Percentiles rank a stretch among this genome's conserved stretches.
Conservation (phyloP, 495 filamentous ascomycete genomes). For the Cryomyces antarcticus region DNA sequence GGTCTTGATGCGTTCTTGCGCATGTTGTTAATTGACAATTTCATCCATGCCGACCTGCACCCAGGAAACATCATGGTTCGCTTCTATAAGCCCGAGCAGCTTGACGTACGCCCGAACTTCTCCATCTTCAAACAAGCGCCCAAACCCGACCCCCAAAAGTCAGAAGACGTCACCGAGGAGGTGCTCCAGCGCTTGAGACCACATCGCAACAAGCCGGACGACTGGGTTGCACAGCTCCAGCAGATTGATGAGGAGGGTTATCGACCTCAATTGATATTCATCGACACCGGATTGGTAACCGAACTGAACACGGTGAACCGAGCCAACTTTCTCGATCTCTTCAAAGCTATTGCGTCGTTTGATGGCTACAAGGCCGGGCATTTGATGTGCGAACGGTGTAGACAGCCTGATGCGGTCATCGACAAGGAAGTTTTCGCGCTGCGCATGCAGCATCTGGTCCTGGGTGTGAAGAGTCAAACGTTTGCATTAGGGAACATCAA, state of each 20-base stretch:
- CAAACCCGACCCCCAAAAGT: constrained; percentile 11
- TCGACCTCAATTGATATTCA: constrained; percentile 88
- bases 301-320: constrained; percentile 76
- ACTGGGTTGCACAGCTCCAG: constrained; percentile 52
- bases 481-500: constrained; percentile 88
- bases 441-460: constrained; percentile 88
- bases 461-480: constrained; percentile 72
- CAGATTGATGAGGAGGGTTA: constrained; percentile 80
- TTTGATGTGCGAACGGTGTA: constrained; percentile 87
- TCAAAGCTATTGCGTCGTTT: constrained; percentile 90
- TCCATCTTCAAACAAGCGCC: not conserved
- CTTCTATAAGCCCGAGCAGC: constrained; percentile 69
- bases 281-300: constrained; percentile 91
- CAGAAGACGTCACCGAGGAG: constrained; percentile 64
- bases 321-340: constrained; percentile 84
- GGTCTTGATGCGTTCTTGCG: constrained; percentile 94
- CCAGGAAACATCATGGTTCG: constrained; percentile 99
- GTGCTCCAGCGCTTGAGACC: constrained; percentile 65
- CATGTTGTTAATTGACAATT: constrained; percentile 96
- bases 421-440: constrained; percentile 78
- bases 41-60: constrained; percentile 95
- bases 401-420: constrained; percentile 73
- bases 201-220: constrained; percentile 35
- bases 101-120: constrained; percentile 26
- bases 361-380: constrained; percentile 90